Conservation (phyloP, 2,329 filamentous ascomycete genomes). For the Fusarium neocosmosporiellum region DNA sequence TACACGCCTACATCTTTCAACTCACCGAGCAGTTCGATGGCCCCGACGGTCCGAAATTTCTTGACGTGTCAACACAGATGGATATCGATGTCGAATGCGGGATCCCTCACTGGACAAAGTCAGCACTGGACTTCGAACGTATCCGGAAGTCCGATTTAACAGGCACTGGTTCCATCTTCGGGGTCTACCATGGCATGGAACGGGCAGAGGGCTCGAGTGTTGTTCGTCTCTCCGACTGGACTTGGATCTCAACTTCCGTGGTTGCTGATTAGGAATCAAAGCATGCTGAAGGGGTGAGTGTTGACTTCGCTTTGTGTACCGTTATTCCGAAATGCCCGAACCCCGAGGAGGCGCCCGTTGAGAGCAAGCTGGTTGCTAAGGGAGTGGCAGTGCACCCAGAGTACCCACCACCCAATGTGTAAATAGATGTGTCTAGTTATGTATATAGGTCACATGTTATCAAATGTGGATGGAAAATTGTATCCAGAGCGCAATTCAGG, state of each 20-base stretch:
- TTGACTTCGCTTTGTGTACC: too few relatives aligned
- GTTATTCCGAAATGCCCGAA: background rate
- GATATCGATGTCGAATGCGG: background rate
- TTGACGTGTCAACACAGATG: background rate
- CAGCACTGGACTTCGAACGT: background rate
- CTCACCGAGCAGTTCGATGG: background rate
- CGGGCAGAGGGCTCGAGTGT: background rate
- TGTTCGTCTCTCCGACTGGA: background rate
- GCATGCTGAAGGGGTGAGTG: too few relatives aligned
- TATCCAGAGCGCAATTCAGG: too few relatives aligned
- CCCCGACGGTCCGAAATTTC: background rate
- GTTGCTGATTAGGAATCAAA: background rate
- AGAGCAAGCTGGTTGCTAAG: background rate
- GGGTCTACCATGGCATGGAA: background rate
- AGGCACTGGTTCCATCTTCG: background rate
- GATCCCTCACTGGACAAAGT: background rate
- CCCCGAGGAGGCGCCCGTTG: background rate
- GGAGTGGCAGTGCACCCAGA: too few relatives aligned
- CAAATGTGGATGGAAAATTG: background rate
- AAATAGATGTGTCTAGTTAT: background rate
- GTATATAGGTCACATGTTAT: background rate
- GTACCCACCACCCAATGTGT: background rate
- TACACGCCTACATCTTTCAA: background rate
- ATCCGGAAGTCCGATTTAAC: background rate
- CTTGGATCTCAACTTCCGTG: background rate